phyloP scores from a whole-genome alignment of 441 rosid genomes.

The Pelargonium myrrhifolium region DNA sequence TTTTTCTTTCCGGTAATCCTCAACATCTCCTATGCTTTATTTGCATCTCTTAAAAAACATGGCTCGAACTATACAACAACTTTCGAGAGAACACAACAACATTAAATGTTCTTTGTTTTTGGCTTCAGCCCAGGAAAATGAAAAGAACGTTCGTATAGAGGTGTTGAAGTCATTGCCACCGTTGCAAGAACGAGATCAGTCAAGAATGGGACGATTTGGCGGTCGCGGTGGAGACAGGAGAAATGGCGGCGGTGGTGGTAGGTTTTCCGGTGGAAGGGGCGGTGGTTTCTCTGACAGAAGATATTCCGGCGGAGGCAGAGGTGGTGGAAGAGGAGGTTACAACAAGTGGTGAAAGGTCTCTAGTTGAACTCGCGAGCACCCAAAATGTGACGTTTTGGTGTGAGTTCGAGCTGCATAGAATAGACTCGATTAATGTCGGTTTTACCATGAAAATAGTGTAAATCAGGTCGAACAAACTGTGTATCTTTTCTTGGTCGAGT shows the following conservation, averaged over 20 bases:
- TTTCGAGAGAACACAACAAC: no score
- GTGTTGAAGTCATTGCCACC: constrained; percentile 59
- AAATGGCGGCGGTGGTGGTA: constrained; percentile 23
- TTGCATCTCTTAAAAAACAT: not conserved
- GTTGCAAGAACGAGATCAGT: constrained; percentile 61
- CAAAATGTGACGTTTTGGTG: no score
- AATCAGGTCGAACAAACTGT: no score
- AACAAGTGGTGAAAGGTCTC: constrained; percentile 22
- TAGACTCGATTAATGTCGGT: no score
- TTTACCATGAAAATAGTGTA: no score
- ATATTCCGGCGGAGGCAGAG: constrained; percentile 26
- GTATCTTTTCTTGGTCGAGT: no score
- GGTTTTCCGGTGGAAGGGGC: constrained; percentile 41
- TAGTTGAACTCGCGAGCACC: no score
- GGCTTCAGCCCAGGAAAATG: constrained; percentile 53
- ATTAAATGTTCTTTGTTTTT: not conserved
- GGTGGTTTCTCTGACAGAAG: constrained; percentile 40
- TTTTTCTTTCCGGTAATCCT: constrained; percentile 45
- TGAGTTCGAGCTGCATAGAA: no score
- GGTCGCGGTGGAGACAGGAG: constrained; percentile 33
- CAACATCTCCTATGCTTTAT: not conserved
- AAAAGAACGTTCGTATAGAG: constrained; percentile 54
- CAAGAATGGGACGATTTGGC: constrained; percentile 51
- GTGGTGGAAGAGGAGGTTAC: constrained; percentile 29
- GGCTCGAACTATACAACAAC: no score